A percentile compares a stretch with the other conserved stretches of the same genome.
phyloP scores from a whole-genome alignment of 805 yeast species.

The Schwanniomyces sp. region DNA sequence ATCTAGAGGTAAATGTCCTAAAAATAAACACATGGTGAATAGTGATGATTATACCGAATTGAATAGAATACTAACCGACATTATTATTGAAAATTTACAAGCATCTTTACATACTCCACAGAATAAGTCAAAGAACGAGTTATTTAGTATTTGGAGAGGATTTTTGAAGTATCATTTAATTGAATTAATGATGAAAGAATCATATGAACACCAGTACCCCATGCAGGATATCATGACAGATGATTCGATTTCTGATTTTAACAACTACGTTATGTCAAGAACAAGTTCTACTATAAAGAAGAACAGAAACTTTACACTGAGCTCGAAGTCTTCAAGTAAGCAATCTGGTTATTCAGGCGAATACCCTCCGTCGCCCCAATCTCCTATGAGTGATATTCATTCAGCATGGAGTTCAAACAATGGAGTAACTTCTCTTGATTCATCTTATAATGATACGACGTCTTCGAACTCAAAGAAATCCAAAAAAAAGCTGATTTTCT shows the following conservation, averaged over 20 bases:
- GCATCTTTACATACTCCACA: slow-evolving; percentile 5
- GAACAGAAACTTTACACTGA: background rate
- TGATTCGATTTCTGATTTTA: background rate
- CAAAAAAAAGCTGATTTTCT: background rate
- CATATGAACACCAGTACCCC: background rate
- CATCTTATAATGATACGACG: background rate
- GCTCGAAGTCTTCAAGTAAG: background rate
- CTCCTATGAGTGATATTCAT: background rate
- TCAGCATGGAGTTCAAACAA: background rate
- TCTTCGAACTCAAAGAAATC: background rate
- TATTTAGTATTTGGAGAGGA: slow-evolving; percentile 19
- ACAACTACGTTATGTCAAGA: background rate
- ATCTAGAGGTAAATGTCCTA: background rate
- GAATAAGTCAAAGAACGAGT: slow-evolving; percentile 4
- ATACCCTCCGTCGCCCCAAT: background rate
- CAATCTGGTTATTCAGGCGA: background rate
- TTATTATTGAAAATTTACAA: slow-evolving; percentile 16
- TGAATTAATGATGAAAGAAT: background rate
- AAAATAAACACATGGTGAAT: background rate
- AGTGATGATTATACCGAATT: slow-evolving; percentile 1
- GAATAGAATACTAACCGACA: slow-evolving; percentile 8
- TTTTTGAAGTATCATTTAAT: slow-evolving; percentile 17
- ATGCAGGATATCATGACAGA: background rate
- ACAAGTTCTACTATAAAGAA: background rate
- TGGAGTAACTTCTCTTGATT: background rate